Conservation (phyloP, 139 green algal genomes). For the Coccomyxa sp. region DNA sequence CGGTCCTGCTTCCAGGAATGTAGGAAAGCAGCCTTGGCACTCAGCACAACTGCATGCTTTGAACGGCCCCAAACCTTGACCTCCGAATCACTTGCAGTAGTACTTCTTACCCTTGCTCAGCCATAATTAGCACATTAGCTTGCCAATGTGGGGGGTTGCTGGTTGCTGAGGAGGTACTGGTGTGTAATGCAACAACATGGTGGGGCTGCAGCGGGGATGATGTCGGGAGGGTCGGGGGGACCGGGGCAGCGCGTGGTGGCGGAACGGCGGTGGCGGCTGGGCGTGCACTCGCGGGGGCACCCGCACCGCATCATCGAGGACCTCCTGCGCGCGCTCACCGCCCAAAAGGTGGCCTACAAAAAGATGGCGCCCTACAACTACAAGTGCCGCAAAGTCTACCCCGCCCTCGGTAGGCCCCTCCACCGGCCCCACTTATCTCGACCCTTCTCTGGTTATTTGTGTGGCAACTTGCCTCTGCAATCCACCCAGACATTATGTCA, state of each 20-base stretch:
- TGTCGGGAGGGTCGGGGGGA: not conserved
- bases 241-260: slow-evolving; percentile 71
- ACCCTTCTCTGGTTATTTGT: not conserved
- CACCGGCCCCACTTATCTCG: not conserved
- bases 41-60: no score
- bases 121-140: no score
- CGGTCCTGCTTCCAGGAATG: no score
- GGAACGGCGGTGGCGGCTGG: slow-evolving; percentile 85
- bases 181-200: no score
- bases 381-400: slow-evolving; percentile 72
- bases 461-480: not conserved
- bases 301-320: slow-evolving; percentile 82
- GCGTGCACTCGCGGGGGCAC: slow-evolving; percentile 63
- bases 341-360: slow-evolving; percentile 80
- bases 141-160: no score
- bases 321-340: slow-evolving; percentile 54
- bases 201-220: not conserved
- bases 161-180: no score
- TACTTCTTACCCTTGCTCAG: no score
- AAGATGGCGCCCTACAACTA: slow-evolving; percentile 88
- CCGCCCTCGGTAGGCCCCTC: not conserved
- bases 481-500: not conserved
- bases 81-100: no score
- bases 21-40: no score
- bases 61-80: no score